Evolutionary conservation across 257 asterid genomes (phyloP).

Genomic region (Lavandula angustifolia): DNA sequence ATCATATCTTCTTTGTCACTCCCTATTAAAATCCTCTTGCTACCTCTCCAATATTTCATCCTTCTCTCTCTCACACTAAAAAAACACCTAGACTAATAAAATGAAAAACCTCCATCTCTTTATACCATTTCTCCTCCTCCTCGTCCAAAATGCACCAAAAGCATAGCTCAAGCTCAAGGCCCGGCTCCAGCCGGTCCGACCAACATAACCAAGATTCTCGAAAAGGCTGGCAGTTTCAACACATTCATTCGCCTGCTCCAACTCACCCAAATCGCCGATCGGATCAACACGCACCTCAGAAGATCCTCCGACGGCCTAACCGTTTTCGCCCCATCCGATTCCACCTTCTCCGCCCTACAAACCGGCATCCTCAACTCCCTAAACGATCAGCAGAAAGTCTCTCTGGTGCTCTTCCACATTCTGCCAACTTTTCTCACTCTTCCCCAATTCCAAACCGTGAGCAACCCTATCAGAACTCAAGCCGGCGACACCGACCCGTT

Average conservation of each 20-base stretch:
- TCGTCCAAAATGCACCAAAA: constrained; percentile 37
- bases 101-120: constrained; percentile 39
- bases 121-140: constrained; percentile 24
- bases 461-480: constrained; percentile 79
- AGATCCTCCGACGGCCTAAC: constrained; percentile 74
- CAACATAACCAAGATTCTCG: constrained; percentile 73
- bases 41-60: constrained; percentile 2
- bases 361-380: constrained; percentile 70
- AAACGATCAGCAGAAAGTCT: constrained; percentile 64
- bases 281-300: constrained; percentile 73
- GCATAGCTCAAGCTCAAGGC: constrained; percentile 53
- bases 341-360: constrained; percentile 58
- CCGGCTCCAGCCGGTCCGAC: constrained; percentile 74
- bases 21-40: constrained; percentile 45
- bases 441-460: constrained; percentile 76
- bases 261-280: constrained; percentile 61
- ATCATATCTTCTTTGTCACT: constrained; percentile 24
- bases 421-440: constrained; percentile 54
- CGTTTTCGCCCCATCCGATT: constrained; percentile 73
- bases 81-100: neutral
- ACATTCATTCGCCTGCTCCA: constrained; percentile 59
- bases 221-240: constrained; percentile 74
- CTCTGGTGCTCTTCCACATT: constrained; percentile 60
- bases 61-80: neutral
- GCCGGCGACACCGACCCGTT: constrained; percentile 62